Evolutionary conservation across 345 rosid genomes (phyloP), one percentile per base, ranked within the genome.

Genomic region (Populus deltoides): DNA sequence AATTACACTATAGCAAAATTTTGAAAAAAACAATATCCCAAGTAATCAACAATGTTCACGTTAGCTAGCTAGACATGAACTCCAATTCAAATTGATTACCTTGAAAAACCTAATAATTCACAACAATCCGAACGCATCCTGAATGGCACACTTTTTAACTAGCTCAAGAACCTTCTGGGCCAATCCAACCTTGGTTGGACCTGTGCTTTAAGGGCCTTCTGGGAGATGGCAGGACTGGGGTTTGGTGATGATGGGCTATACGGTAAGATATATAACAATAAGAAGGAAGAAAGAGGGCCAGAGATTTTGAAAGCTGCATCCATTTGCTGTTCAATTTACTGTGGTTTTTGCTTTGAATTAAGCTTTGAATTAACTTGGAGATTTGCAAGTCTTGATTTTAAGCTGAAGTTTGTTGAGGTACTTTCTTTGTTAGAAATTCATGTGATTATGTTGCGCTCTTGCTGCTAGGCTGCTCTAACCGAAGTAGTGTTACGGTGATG

Each of bases 321-420:
- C n/a, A 51, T 7, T 18, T 51, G 59, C 59, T 51, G n/a, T 51
- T 51, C 2, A 18, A 17, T 51, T n/a, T 51, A 18, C 59, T 20
- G 9, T 51, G 59, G 59, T 51, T 6, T 3, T 6, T 6, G 9
- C n/a, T 51, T 51, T 51, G 98, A 94, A 82, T 79, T 94, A 76
- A 88, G n/a, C n/a, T 94, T 94, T 79, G 98, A 94, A 82, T 79
- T 94, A 76, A 88, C 94, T n/a, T 92, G 89, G 81, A 92, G 97
- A 84, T 94, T 94, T 80, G 97, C 93, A 59, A 92, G 89, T 85
- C 98, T 94, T 72, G 96, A 94, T 87, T 90, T 92, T 72, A 94
- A 92, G 85, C 87, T 91, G 85, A 94, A 94, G 89, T 92, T 92
- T 84, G 98, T 94, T 3, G 96, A 92, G 96, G 98, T 94, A 90